Evolutionary conservation across 352 stramenopile species (phyloP).

Genomic region (Globisporangium perplexum): DNA sequence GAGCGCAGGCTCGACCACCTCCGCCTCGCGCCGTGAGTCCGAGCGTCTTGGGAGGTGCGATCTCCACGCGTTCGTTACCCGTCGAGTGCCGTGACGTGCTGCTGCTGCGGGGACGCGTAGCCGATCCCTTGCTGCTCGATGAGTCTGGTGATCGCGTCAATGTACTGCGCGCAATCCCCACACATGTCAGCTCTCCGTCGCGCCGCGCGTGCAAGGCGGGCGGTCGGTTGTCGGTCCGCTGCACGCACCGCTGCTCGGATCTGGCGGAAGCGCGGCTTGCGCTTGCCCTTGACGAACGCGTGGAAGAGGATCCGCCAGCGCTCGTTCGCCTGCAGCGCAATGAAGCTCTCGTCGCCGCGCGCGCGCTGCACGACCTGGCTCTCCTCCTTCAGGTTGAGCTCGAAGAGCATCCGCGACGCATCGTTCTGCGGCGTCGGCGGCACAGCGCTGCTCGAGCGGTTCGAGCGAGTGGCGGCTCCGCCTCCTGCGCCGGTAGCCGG

Average conservation of each 20-base stretch:
- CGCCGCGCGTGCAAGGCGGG: no score
- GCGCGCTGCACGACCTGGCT: slow-evolving; percentile 40
- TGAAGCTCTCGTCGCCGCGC: slow-evolving; percentile 40
- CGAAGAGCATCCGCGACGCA: slow-evolving; percentile 26
- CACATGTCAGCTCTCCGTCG: no score
- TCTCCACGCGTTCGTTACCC: no score
- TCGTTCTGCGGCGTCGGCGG: slow-evolving; percentile 7
- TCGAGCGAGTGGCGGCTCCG: slow-evolving; percentile 4
- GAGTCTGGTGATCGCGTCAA: slow-evolving; percentile 60
- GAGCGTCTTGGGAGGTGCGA: background rate
- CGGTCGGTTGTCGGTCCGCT: no score
- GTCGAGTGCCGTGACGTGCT: slow-evolving; percentile 4
- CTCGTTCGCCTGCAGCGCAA: slow-evolving; percentile 37
- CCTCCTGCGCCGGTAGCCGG: no score
- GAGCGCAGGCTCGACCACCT: slow-evolving; percentile 14
- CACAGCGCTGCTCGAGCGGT: slow-evolving; percentile 8
- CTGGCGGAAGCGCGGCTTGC: slow-evolving; percentile 42
- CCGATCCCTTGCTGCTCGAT: slow-evolving; percentile 42
- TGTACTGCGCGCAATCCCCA: slow-evolving; percentile 44
- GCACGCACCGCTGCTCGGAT: slow-evolving; percentile 33
- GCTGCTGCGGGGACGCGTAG: slow-evolving; percentile 10
- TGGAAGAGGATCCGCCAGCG: slow-evolving; percentile 56
- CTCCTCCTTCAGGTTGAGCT: slow-evolving; percentile 43
- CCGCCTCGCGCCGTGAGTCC: slow-evolving; percentile 4
- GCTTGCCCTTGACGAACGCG: slow-evolving; percentile 41